phyloP scores from a whole-genome alignment of 2,329 filamentous ascomycete genomes.

The Amauroascus verrucosus region DNA sequence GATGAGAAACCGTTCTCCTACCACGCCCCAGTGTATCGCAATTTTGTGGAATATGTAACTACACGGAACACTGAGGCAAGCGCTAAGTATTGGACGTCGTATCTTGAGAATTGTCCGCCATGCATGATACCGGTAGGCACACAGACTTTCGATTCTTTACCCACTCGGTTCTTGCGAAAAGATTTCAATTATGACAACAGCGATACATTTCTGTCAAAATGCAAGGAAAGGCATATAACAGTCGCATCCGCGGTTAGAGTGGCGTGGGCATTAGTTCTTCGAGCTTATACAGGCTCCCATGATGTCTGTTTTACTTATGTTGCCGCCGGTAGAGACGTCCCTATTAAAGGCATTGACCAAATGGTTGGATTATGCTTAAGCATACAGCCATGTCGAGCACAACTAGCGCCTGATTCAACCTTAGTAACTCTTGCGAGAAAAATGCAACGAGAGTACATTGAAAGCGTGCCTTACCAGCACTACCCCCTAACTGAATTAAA shows the following conservation, averaged over 20 bases:
- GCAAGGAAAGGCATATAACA: conserved; percentile 4
- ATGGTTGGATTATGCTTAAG: conserved; percentile 12
- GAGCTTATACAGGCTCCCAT: conserved; percentile 38
- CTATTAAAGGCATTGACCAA: conserved; percentile 5
- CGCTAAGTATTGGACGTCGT: conserved; percentile 4
- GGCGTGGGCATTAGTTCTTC: conserved; percentile 41
- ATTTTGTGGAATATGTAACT: conserved; percentile 4
- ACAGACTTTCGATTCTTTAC: not conserved
- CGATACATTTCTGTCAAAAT: not conserved
- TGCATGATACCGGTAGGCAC: conserved; percentile 3
- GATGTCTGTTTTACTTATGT: conserved; percentile 43
- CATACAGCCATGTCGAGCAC: conserved; percentile 10
- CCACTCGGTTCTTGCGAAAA: conserved; percentile 4
- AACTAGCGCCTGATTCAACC: conserved; percentile 11
- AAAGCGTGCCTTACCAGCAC: conserved; percentile 29
- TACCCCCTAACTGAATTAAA: conserved; percentile 13
- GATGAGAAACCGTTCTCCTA: not conserved
- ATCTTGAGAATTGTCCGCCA: conserved; percentile 1
- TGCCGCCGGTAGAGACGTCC: conserved; percentile 12
- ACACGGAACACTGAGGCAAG: not conserved
- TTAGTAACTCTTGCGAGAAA: conserved; percentile 34
- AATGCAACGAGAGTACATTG: conserved; percentile 40
- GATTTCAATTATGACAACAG: conserved; percentile 2
- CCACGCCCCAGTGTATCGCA: not conserved
- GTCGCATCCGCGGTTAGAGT: conserved; percentile 3